Conservation (phyloP, 1,284 basidiomycete species). For the Boletus sp. region DNA sequence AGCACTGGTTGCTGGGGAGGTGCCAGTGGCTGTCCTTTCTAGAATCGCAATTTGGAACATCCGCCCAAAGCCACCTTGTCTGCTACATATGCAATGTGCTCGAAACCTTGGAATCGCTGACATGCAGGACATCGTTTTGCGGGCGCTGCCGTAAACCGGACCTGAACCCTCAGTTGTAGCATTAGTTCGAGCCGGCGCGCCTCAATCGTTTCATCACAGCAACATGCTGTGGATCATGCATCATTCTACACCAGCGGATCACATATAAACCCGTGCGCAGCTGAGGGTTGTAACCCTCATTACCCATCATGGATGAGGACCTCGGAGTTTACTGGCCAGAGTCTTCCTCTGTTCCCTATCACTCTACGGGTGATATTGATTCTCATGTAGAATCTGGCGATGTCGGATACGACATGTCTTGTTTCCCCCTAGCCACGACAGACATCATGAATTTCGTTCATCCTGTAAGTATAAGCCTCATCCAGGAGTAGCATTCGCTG, state of each 20-base stretch:
- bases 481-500: background rate
- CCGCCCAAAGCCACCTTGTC: constrained; percentile 2
- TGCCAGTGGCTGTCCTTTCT: constrained; percentile 30
- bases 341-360: constrained; percentile 5
- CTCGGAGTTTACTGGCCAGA: constrained; percentile 8
- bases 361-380: background rate
- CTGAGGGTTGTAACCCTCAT: background rate
- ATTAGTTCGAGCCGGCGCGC: background rate
- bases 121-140: background rate
- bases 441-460: background rate
- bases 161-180: background rate
- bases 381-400: background rate
- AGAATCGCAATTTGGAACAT: constrained; percentile 19
- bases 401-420: background rate
- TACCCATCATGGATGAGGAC: constrained; percentile 16
- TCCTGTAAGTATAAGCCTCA: constrained; percentile 17
- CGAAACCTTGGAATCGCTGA: constrained; percentile 25
- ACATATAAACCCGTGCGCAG: constrained; percentile 17
- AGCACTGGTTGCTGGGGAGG: background rate
- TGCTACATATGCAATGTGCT: background rate
- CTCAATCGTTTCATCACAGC: constrained; percentile 18
- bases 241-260: background rate
- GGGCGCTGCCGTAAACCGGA: constrained; percentile 6
- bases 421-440: background rate
- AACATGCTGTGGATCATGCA: constrained; percentile 25